Evolutionary conservation across 306 rosid species (phyloP).

Genomic region (Cucurbita pepo): DNA sequence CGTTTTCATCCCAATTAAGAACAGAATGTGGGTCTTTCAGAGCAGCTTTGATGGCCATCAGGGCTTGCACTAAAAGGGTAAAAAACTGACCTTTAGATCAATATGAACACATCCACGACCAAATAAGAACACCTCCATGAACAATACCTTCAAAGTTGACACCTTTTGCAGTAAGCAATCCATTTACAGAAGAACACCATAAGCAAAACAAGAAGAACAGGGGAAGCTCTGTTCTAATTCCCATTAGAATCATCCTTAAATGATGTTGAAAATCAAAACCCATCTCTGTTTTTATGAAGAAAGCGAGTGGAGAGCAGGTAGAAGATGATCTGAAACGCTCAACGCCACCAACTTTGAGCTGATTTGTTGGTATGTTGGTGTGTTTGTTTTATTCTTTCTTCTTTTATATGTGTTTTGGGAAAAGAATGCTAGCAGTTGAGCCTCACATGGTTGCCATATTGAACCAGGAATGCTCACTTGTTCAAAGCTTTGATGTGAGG

Average conservation of each 20-base stretch:
- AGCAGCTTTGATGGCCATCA: conserved; percentile 34
- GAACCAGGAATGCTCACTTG: not conserved
- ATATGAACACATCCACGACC: not conserved
- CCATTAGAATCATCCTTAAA: conserved; percentile 23
- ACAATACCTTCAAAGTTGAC: conserved; percentile 80
- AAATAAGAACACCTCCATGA: conserved; percentile 1
- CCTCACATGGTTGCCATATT: not conserved
- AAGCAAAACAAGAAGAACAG: conserved; percentile 21
- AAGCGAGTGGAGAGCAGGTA: conserved; percentile 17
- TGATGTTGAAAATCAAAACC: conserved; percentile 4
- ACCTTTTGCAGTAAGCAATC: conserved; percentile 62
- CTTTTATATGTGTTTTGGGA: not conserved
- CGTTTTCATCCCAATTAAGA: conserved; percentile 64
- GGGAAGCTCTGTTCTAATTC: conserved; percentile 9
- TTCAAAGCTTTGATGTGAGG: not conserved
- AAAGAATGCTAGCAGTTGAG: not conserved
- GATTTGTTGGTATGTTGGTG: not conserved
- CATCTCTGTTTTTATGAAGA: not conserved
- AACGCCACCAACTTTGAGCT: conserved; percentile 26
- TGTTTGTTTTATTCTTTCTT: conserved; percentile 6
- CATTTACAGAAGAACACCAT: conserved; percentile 31
- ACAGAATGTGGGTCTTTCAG: conserved; percentile 48
- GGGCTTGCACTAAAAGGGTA: conserved; percentile 47
- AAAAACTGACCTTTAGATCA: not conserved
- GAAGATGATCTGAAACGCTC: conserved; percentile 17